These are phyloP conservation scores for Barnettozyma californica DNA, from an alignment of 805 yeast species.

Conservation along the genomic window DNA sequence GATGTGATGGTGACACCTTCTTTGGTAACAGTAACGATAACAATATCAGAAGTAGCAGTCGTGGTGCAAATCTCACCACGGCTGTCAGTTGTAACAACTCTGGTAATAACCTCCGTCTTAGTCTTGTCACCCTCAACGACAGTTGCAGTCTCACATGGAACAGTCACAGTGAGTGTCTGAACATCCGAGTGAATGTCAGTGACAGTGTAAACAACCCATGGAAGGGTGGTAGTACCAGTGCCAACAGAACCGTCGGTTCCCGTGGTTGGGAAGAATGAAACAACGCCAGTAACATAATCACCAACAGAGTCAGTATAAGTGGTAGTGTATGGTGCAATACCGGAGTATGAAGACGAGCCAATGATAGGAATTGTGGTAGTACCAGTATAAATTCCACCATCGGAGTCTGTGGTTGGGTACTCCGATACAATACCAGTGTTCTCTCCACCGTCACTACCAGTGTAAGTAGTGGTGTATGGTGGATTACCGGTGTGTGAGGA, in stretches of 20 bases:
- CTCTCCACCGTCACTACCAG: no score
- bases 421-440: no score
- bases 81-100: constrained; percentile 3
- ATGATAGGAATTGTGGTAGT: no score
- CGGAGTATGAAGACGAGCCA: no score
- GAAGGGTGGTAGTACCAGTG: not conserved
- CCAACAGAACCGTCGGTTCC: not conserved
- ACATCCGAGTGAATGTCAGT: constrained; percentile 1
- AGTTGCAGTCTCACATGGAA: constrained; percentile 2
- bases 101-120: not conserved
- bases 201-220: not conserved
- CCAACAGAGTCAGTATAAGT: not conserved
- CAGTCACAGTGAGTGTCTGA: constrained; percentile 3
- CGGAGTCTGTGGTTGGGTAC: no score
- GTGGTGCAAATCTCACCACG: not conserved
- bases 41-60: constrained; percentile 1
- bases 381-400: no score
- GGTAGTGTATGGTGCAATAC: no score
- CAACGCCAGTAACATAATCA: not conserved
- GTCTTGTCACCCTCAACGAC: not conserved
- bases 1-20: not conserved
- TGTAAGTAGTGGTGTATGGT: no score
- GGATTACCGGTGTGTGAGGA: no score
- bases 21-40: constrained; percentile 1
- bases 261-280: constrained; percentile 3